Percentiles rank a stretch among this genome's conserved stretches.
phyloP scores from a whole-genome alignment of 306 rosid species.

The Macrotyloma uniflorum region DNA sequence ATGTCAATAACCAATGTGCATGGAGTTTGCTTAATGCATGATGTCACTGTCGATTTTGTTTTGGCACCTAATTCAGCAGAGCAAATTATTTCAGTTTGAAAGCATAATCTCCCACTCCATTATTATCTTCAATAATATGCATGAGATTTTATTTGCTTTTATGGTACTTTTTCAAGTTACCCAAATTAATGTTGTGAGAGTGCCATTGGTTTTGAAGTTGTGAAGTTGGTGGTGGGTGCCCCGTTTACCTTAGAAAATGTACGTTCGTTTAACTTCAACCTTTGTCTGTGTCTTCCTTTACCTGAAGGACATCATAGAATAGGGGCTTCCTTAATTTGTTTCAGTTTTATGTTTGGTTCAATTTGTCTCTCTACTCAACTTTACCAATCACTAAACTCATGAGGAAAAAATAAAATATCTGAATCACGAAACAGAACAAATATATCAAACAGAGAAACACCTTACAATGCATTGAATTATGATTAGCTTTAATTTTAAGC shows the following conservation, averaged over 20 bases:
- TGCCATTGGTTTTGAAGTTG: not conserved
- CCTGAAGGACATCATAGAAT: not conserved
- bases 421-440: constrained; percentile 5
- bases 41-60: constrained; percentile 39
- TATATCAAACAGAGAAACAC: not conserved
- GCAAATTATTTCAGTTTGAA: not conserved
- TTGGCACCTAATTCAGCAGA: constrained; percentile 24
- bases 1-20: constrained; percentile 26
- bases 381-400: not conserved
- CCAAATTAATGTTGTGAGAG: not conserved
- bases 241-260: constrained; percentile 21
- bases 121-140: constrained; percentile 7
- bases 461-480: constrained; percentile 1
- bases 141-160: not conserved
- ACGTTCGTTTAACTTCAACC: too few species aligned
- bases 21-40: constrained; percentile 28
- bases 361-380: not conserved
- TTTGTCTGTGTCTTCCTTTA: not conserved
- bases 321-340: not conserved
- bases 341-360: not conserved
- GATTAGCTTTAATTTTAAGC: not conserved
- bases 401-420: not conserved
- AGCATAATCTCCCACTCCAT: constrained; percentile 12
- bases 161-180: not conserved
- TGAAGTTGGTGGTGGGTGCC: constrained; percentile 30